A percentile compares a stretch with the other conserved stretches of the same genome.
Evolutionary conservation across 176 grass and related monocot genomes (phyloP).

Genomic region (Elymus sibiricus): DNA sequence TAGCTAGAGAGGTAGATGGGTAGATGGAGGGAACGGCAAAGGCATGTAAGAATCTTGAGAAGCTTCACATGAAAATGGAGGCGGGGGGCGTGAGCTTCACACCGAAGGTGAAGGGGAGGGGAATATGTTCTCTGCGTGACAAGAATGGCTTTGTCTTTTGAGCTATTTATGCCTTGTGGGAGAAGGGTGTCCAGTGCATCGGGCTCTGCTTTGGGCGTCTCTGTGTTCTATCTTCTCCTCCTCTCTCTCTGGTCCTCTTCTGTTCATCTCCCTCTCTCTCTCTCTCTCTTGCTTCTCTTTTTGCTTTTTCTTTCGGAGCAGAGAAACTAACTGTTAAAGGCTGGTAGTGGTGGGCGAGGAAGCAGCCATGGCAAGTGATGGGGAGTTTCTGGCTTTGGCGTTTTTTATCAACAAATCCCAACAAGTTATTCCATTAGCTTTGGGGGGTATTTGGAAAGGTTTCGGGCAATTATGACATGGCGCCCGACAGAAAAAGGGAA

Average conservation of each 20-base stretch:
- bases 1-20: not conserved
- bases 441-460: not conserved
- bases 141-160: conserved; percentile 45
- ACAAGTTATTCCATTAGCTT: not conserved
- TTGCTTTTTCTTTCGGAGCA: conserved; percentile 52
- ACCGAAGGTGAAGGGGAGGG: conserved; percentile 45
- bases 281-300: not conserved
- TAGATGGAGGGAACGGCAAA: conserved; percentile 26
- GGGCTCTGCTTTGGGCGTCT: conserved; percentile 7
- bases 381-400: conserved; percentile 33
- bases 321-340: conserved; percentile 40
- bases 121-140: conserved; percentile 54
- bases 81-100: conserved; percentile 49
- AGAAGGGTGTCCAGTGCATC: conserved; percentile 46
- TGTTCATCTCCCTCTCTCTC: conserved; percentile 10
- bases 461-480: conserved; percentile 11
- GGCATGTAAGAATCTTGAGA: conserved; percentile 72
- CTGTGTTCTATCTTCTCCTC: conserved; percentile 1
- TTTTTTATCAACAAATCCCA: not conserved
- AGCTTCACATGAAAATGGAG: conserved; percentile 69
- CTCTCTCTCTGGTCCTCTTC: not conserved
- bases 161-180: conserved; percentile 62
- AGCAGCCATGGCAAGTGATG: conserved; percentile 33
- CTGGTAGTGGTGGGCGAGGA: conserved; percentile 43
- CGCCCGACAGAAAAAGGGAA: conserved; percentile 33